Percentiles rank a stretch among this genome's conserved stretches.
phyloP scores from a whole-genome alignment of 1,139 yeast genomes.

The Magnusiomyces suaveolens region DNA sequence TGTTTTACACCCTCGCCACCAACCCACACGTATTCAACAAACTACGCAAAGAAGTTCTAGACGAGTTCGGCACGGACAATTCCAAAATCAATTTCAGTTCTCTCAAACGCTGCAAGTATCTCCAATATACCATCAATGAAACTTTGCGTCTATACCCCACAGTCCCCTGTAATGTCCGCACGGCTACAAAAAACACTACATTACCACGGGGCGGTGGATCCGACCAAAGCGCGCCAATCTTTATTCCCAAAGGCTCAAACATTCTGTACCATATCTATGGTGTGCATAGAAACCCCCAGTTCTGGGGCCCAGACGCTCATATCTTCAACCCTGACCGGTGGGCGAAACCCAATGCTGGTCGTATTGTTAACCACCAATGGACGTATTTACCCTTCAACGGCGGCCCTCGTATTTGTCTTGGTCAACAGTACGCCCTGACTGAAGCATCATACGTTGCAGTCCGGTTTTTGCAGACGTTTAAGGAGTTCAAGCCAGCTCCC shows the following conservation, averaged over 20 bases:
- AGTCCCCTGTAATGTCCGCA: conserved; percentile 42
- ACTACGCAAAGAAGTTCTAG: conserved; percentile 34
- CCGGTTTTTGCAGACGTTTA: conserved; percentile 36
- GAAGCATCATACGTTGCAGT: conserved; percentile 43
- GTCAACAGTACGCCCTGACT: conserved; percentile 50
- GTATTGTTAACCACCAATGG: conserved; percentile 22
- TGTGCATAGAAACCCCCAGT: conserved; percentile 39
- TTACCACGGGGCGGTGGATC: conserved; percentile 42
- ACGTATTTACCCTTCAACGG: conserved; percentile 40
- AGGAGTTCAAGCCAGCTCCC: conserved; percentile 18
- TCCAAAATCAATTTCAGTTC: conserved; percentile 36
- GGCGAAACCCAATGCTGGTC: conserved; percentile 21
- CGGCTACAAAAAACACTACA: conserved; percentile 38
- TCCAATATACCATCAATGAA: conserved; percentile 40
- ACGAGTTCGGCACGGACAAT: conserved; percentile 31
- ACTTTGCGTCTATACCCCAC: conserved; percentile 43
- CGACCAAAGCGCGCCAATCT: conserved; percentile 17
- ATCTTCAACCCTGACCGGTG: conserved; percentile 45
- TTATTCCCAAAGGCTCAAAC: conserved; percentile 20
- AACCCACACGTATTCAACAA: conserved; percentile 33
- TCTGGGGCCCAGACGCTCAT: conserved; percentile 42
- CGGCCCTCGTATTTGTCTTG: conserved; percentile 50
- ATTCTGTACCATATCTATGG: conserved; percentile 18
- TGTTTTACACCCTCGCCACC: conserved; percentile 37
- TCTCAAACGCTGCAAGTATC: conserved; percentile 40